phyloP scores from a whole-genome alignment of 2,329 filamentous ascomycete species.

The Alternaria postmessia region DNA sequence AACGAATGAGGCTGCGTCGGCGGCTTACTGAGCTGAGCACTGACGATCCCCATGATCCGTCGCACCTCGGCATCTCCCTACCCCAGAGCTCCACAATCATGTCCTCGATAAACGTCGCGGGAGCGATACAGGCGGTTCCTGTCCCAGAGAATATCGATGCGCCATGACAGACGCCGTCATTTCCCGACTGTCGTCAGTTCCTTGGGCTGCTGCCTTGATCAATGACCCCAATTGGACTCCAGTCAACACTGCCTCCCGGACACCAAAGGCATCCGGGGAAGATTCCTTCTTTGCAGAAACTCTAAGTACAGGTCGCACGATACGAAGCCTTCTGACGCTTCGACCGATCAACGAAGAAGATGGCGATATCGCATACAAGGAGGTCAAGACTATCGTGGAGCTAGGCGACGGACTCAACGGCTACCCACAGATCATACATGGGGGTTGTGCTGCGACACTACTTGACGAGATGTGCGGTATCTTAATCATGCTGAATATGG shows the following conservation, averaged over 20 bases:
- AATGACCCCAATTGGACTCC: slow-evolving; percentile 52
- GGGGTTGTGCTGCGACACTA: slow-evolving; percentile 65
- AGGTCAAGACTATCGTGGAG: slow-evolving; percentile 52
- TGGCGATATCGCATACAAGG: slow-evolving; percentile 35
- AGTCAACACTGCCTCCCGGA: slow-evolving; percentile 46
- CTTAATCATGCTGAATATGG: slow-evolving; percentile 56
- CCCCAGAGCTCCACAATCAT: slow-evolving; percentile 12
- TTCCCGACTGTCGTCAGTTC: slow-evolving; percentile 47
- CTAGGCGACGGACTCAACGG: slow-evolving; percentile 64
- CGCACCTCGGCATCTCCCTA: slow-evolving; percentile 15
- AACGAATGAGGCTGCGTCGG: slow-evolving; percentile 2
- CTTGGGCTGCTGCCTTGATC: slow-evolving; percentile 61
- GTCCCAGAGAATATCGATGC: neutral
- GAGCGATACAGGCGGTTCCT: neutral
- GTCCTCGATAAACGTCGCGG: slow-evolving; percentile 1
- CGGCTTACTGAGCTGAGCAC: slow-evolving; percentile 6
- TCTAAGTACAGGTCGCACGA: slow-evolving; percentile 60
- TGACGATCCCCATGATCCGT: neutral
- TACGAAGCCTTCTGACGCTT: slow-evolving; percentile 48
- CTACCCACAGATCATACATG: slow-evolving; percentile 62
- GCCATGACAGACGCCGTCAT: slow-evolving; percentile 33
- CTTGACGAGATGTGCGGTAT: slow-evolving; percentile 67
- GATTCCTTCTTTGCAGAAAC: slow-evolving; percentile 64
- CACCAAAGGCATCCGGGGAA: slow-evolving; percentile 49
- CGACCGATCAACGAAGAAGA: slow-evolving; percentile 28